Conservation (phyloP, 768 basidiomycete genomes). For the Tricholoma bakamatsutake region DNA sequence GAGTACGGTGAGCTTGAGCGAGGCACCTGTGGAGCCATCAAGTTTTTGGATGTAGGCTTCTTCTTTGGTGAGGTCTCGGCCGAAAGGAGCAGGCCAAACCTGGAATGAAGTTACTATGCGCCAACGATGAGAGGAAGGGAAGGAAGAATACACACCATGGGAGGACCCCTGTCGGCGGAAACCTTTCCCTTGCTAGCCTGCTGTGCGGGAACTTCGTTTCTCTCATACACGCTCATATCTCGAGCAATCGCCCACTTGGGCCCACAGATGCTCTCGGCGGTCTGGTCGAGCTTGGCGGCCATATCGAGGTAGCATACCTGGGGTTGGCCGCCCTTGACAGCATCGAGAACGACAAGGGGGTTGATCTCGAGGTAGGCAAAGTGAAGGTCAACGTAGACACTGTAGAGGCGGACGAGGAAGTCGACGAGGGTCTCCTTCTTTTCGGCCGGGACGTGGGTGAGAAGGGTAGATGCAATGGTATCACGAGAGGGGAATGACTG, state of each 20-base stretch:
- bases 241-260: slow-evolving; percentile 99
- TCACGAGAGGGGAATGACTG: slow-evolving; percentile 79
- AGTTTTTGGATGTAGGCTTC: slow-evolving; percentile 99
- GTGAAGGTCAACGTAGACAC: slow-evolving; percentile 97
- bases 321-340: slow-evolving; percentile 56
- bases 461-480: slow-evolving; percentile 66
- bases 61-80: slow-evolving; percentile 96
- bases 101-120: slow-evolving; percentile 13
- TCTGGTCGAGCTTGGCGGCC: slow-evolving; percentile 99
- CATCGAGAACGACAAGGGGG: slow-evolving; percentile 92
- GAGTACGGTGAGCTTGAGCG: slow-evolving; percentile 95
- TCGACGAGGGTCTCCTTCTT: slow-evolving; percentile 92
- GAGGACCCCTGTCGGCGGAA: slow-evolving; percentile 90
- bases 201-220: slow-evolving; percentile 32
- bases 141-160: slow-evolving; percentile 61
- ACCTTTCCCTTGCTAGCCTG: slow-evolving; percentile 45
- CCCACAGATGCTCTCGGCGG: slow-evolving; percentile 95
- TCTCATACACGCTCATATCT: slow-evolving; percentile 73
- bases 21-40: slow-evolving; percentile 95
- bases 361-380: slow-evolving; percentile 99
- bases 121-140: not conserved
- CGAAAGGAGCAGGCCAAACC: slow-evolving; percentile 92
- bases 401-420: slow-evolving; percentile 93
- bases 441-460: slow-evolving; percentile 73
- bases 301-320: slow-evolving; percentile 96